Evolutionary conservation across 768 basidiomycete species (phyloP).

Genomic region (Lenzites betulinus): DNA sequence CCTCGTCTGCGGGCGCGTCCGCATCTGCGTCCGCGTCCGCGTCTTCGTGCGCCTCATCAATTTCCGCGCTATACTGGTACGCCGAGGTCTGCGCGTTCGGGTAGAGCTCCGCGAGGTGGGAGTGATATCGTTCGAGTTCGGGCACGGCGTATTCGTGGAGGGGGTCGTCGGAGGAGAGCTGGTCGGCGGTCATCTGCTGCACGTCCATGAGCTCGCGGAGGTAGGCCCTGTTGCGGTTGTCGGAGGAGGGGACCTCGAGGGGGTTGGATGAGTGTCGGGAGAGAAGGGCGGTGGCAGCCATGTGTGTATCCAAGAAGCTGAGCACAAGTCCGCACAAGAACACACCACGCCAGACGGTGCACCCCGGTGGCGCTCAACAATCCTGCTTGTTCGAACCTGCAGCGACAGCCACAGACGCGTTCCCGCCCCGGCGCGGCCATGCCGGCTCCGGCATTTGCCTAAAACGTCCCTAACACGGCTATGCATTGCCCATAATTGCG

Average conservation of each 20-base stretch:
- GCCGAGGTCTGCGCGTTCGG: slow-evolving; percentile 25
- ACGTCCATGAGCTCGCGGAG: slow-evolving; percentile 40
- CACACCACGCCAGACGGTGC: neutral
- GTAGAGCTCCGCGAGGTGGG: slow-evolving; percentile 50
- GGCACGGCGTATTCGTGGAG: slow-evolving; percentile 39
- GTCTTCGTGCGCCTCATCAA: slow-evolving; percentile 35
- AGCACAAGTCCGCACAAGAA: too few relatives aligned
- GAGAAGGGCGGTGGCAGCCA: slow-evolving; percentile 45
- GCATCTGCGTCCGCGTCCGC: slow-evolving; percentile 33
- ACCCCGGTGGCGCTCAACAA: slow-evolving; percentile 10
- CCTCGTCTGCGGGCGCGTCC: slow-evolving; percentile 35
- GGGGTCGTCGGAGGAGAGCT: slow-evolving; percentile 55
- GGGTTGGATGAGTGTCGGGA: slow-evolving; percentile 79
- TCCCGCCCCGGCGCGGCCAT: too few relatives aligned
- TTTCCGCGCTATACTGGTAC: slow-evolving; percentile 8
- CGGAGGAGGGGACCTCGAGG: slow-evolving; percentile 66
- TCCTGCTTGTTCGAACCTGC: neutral
- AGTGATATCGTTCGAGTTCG: slow-evolving; percentile 49
- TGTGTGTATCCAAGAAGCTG: slow-evolving; percentile 25
- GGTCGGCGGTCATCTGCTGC: slow-evolving; percentile 34
- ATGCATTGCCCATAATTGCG: too few relatives aligned
- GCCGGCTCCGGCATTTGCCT: too few relatives aligned
- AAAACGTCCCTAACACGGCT: too few relatives aligned
- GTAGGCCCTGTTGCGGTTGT: slow-evolving; percentile 51
- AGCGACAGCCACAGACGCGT: slow-evolving; percentile 19